Base-by-base conservation (phyloP, 75 land plant species). In the Pinus tabuliformis region DNA sequence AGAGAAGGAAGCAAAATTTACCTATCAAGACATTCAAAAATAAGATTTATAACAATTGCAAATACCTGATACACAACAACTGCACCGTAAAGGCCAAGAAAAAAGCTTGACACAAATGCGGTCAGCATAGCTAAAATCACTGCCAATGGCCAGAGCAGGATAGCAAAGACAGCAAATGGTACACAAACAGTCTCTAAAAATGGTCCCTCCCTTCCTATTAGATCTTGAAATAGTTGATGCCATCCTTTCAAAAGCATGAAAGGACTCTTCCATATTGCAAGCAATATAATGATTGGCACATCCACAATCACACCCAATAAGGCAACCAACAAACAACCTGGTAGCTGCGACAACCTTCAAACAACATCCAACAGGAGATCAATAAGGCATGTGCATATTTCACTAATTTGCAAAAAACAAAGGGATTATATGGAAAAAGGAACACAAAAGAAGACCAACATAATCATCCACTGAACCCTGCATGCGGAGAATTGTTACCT, bases 191-290 rank as follows among this genome's bases (percentile, higher is more conserved):
- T 81, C 78, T 96, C 96, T 71, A 93, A 70, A 58, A 92, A 96
- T 58, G 97, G 91, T 22, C 97, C 99, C 83, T 94, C 89, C 62
- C 93, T 90, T 13, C 89, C 93, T 72, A 91, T 70, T 56, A 93
- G 76, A 61, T 93, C 96, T 18, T 83, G 81, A 26, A 87, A 60
- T 11, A 96, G 86, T 72, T 89, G 75, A 62, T 88, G 81, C 99
- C 99, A 96, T 42, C 99, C 99, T 80, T 77, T 94, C 42, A 89
- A 77, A 37, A 96, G 80, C 95, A 96, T 94, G 83, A 81, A 90
- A 11, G 99, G 99, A 56, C 94, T 87, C 70, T 94, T 96, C 79
- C 82, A 81, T 39, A 96, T 58, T 39, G 98, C 92, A 58, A 94
- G 58, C 15, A 81, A 37, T 6, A 81, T 79, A 39, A 96, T 86